Evolutionary conservation across 2,329 filamentous ascomycete species (phyloP).

Genomic region (Fusarium coicis): DNA sequence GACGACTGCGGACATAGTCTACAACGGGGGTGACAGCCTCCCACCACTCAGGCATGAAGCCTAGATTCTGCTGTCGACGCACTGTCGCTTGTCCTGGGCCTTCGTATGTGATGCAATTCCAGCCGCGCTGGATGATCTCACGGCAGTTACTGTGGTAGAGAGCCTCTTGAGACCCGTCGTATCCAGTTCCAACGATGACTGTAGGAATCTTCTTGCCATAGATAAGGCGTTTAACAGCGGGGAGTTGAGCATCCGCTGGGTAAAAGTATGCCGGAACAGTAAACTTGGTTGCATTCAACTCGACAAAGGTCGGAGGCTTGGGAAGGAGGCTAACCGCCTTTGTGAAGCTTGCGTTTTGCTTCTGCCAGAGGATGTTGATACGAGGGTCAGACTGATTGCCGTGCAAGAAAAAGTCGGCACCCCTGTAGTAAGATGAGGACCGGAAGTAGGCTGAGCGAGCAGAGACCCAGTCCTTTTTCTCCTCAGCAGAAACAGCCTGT

Average conservation of each 20-base stretch:
- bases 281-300: slow-evolving; percentile 46
- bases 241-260: not conserved
- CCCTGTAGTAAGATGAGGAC: slow-evolving; percentile 55
- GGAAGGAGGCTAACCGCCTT: slow-evolving; percentile 50
- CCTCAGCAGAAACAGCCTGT: not conserved
- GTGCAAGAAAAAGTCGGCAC: slow-evolving; percentile 55
- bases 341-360: slow-evolving; percentile 52
- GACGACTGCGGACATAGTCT: slow-evolving; percentile 47
- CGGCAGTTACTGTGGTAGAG: slow-evolving; percentile 51
- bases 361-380: slow-evolving; percentile 51
- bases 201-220: slow-evolving; percentile 47
- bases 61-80: slow-evolving; percentile 52
- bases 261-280: slow-evolving; percentile 51
- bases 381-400: slow-evolving; percentile 53
- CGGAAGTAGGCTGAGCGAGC: slow-evolving; percentile 47
- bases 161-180: slow-evolving; percentile 57
- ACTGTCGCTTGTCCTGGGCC: slow-evolving; percentile 57
- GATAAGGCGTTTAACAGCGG: slow-evolving; percentile 3
- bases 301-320: slow-evolving; percentile 49
- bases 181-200: slow-evolving; percentile 54
- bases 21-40: slow-evolving; percentile 53
- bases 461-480: slow-evolving; percentile 20
- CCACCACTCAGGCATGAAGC: slow-evolving; percentile 58
- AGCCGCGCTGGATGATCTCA: slow-evolving; percentile 52
- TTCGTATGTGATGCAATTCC: slow-evolving; percentile 57